These are phyloP conservation scores for Rhizoclosmatium globosum DNA, from an alignment of 192 early-diverging fungal species.

Conservation along the genomic window DNA sequence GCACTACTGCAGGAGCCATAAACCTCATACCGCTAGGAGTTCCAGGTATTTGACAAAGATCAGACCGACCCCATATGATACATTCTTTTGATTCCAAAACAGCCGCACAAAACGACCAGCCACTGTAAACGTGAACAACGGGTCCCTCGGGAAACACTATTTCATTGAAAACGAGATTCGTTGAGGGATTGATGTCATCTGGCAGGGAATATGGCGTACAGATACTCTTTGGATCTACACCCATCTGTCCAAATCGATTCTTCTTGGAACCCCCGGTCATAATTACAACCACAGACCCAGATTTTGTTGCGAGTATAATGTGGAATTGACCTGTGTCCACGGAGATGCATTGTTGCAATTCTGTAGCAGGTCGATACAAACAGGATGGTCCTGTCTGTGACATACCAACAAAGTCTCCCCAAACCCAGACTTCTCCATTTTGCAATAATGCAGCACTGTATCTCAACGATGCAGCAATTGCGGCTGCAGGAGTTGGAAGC, in stretches of 20 bases:
- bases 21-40: not conserved
- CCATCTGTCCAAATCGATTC: slow-evolving; percentile 33
- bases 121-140: slow-evolving; percentile 33
- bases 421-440: slow-evolving; percentile 56
- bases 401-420: slow-evolving; percentile 47
- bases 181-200: not conserved
- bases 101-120: slow-evolving; percentile 68
- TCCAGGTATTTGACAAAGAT: slow-evolving; percentile 71
- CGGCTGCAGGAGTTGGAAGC: not conserved
- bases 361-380: not conserved
- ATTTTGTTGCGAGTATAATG: slow-evolving; percentile 22
- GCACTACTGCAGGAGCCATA: slow-evolving; percentile 6
- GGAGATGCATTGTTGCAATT: slow-evolving; percentile 55
- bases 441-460: slow-evolving; percentile 45
- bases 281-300: not conserved
- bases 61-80: slow-evolving; percentile 77
- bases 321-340: slow-evolving; percentile 51
- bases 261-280: slow-evolving; percentile 13
- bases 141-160: not conserved
- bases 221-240: not conserved
- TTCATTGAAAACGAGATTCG: slow-evolving; percentile 7
- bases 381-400: not conserved
- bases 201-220: not conserved
- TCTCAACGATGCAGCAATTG: slow-evolving; percentile 35
- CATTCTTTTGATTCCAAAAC: slow-evolving; percentile 43